Percentiles rank a stretch among this genome's conserved stretches.
Conservation (phyloP, 441 rosid species). For the Arabidopsis hybrid region DNA sequence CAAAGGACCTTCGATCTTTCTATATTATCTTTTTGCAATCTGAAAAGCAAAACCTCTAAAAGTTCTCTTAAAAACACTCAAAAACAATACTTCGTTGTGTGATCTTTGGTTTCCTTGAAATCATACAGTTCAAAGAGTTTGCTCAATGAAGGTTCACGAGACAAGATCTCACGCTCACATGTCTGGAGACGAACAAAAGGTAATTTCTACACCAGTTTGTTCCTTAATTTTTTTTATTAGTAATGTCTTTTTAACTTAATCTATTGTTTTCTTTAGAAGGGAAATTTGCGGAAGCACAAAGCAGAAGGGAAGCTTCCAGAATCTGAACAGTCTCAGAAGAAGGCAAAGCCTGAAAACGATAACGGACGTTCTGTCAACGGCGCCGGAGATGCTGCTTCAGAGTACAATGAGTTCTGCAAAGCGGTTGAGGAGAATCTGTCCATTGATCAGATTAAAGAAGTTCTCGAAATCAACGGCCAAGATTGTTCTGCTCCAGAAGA, state of each 20-base stretch:
- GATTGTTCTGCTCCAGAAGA: conserved; percentile 61
- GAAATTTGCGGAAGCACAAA: conserved; percentile 80
- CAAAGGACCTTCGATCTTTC: conserved; percentile 29
- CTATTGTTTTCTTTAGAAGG: conserved; percentile 30
- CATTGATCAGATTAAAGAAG: conserved; percentile 64
- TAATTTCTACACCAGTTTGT: not conserved
- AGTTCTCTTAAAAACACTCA: conserved; percentile 9
- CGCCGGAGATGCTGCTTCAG: conserved; percentile 50
- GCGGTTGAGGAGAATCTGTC: conserved; percentile 60
- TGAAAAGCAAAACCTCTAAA: not conserved
- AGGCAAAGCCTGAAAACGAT: conserved; percentile 53
- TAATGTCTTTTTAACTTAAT: not conserved
- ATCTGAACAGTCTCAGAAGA: conserved; percentile 67
- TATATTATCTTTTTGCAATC: conserved; percentile 34
- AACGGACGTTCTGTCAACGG: conserved; percentile 33
- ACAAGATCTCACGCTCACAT: conserved; percentile 67
- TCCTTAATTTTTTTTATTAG: not conserved
- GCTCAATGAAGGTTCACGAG: conserved; percentile 66
- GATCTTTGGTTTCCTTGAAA: not conserved
- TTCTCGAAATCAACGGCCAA: conserved; percentile 63
- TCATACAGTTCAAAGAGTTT: not conserved
- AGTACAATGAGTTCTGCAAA: conserved; percentile 64
- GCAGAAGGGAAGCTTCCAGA: conserved; percentile 68
- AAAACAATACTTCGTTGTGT: conserved; percentile 1
- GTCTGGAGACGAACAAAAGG: conserved; percentile 65